Evolutionary conservation across 306 rosid genomes (phyloP), one percentile per base, ranked within the genome.

Genomic region (Rosa lucieae): DNA sequence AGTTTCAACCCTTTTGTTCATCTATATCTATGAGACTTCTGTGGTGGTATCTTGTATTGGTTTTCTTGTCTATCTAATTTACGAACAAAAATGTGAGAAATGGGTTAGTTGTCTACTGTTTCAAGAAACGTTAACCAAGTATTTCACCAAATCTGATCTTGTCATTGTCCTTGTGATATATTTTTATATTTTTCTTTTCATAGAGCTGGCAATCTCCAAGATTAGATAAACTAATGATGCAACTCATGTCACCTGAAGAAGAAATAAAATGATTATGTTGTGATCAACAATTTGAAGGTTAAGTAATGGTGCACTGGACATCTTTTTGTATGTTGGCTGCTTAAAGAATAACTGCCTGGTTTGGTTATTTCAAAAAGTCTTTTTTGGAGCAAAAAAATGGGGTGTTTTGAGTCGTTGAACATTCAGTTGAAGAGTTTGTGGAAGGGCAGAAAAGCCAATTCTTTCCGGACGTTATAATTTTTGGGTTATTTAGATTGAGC

Each of bases 1-100:
- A 78, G 20, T 58, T 67, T 63, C 56, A 61, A 39, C 0, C 62
- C 26, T 23, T 49, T 13, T 23, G 61, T 59, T 82, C 39, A 61
- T 70, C 75, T 26, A 14, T 58, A 43, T 70, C 26, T 75, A 61
- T 59, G 70, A 47, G 3, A 43, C 32, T 75, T 59, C 13, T 56
- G 21, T 52, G 32, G 32, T 58, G 55, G 23, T 4, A 18, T 75
- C 43, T 66, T 15, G 58, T 58, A 29, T 71, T 44, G 1, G 0
- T 49, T 49, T 49, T 51, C 46, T 26, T 66, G 6, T 17, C 47
- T 15, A 39, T 66, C 44, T 32, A 66, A 39, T 7, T 15, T 37
- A 18, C 4, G 75, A 49, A 51, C 11, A 15, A 15, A 66, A 37
- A 66, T 35, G 5, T 29, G 47, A 0, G 13, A 13, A 35, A 63